These are phyloP conservation scores for Acrasis kona DNA, from an alignment of 78 protist species.

Conservation along the genomic window DNA sequence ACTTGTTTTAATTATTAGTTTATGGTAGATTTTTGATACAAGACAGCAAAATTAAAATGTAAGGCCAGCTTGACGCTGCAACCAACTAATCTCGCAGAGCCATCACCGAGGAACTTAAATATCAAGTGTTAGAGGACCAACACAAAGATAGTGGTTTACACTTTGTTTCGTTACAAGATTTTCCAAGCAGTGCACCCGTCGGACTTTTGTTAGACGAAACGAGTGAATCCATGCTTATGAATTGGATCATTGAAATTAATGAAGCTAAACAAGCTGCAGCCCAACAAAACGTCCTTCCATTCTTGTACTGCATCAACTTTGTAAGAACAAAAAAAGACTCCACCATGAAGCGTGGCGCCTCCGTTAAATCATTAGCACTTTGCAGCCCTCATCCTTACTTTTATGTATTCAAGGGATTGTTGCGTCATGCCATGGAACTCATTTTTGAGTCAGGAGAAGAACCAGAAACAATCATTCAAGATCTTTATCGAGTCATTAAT, in stretches of 20 bases:
- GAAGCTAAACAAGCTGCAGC: neutral
- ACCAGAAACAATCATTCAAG: too few species aligned
- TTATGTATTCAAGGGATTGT: constrained; percentile 47
- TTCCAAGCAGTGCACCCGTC: neutral
- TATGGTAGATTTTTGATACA: neutral
- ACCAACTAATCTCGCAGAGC: too few species aligned
- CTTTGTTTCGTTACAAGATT: too few species aligned
- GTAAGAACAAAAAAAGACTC: constrained; percentile 52
- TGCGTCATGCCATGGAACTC: neutral
- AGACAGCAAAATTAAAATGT: neutral
- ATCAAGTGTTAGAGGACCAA: neutral
- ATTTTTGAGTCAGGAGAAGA: neutral
- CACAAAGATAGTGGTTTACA: neutral
- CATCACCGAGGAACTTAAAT: neutral
- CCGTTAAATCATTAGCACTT: constrained; percentile 66
- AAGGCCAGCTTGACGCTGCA: neutral
- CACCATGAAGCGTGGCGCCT: constrained; percentile 41
- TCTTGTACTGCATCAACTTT: constrained; percentile 56
- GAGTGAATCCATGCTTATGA: too few species aligned
- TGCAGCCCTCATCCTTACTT: constrained; percentile 44
- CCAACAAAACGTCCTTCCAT: constrained; percentile 12
- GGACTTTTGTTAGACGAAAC: too few species aligned
- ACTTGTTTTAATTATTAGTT: neutral
- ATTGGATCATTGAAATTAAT: too few species aligned
- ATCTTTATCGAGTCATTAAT: too few species aligned